These are phyloP conservation scores for Dactylellina leptospora DNA, from an alignment of 2,329 filamentous ascomycete species.

Conservation along the genomic window DNA sequence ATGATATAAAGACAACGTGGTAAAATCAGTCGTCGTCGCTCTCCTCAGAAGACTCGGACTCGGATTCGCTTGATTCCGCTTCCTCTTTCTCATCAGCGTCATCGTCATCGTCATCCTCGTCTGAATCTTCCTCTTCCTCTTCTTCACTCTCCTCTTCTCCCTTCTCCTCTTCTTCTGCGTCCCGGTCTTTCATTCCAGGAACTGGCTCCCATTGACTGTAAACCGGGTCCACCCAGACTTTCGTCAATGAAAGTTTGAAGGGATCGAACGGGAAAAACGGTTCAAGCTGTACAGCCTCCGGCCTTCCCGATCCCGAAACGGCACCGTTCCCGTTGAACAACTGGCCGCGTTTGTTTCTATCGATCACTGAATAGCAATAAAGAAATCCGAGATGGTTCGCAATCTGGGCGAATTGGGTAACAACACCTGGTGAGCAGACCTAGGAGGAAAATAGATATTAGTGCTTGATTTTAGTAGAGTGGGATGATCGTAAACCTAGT, in stretches of 20 bases:
- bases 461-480: no score
- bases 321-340: conserved; percentile 70
- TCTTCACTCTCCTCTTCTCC: conserved; percentile 63
- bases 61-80: conserved; percentile 59
- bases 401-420: conserved; percentile 88
- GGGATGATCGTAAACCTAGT: neutral
- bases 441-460: no score
- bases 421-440: conserved; percentile 76
- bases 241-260: conserved; percentile 86
- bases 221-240: conserved; percentile 83
- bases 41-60: conserved; percentile 10
- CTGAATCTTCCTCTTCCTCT: conserved; percentile 60
- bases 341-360: conserved; percentile 87
- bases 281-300: conserved; percentile 83
- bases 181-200: conserved; percentile 71
- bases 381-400: conserved; percentile 85
- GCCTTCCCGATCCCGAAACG: conserved; percentile 67
- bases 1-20: no score
- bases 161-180: conserved; percentile 67
- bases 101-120: neutral
- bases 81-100: conserved; percentile 13
- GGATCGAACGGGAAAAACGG: conserved; percentile 98
- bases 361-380: conserved; percentile 86
- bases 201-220: conserved; percentile 83
- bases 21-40: conserved; percentile 38